Conservation (phyloP, 441 rosid species). For the Arabidopsis lyrata region DNA sequence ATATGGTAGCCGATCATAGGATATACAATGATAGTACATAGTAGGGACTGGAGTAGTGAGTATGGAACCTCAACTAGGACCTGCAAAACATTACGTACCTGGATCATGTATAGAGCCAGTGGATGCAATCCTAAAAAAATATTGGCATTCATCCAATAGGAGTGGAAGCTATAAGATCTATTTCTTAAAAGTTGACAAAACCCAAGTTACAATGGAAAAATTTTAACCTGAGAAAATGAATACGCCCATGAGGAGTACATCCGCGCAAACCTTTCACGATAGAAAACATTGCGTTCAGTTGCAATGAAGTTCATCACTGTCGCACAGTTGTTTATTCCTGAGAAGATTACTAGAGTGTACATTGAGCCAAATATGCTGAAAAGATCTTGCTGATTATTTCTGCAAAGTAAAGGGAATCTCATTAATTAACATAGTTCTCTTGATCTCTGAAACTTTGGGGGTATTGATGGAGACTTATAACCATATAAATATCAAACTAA, state of each 20-base stretch:
- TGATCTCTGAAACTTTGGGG: background rate
- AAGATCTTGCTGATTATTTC: conserved; percentile 67
- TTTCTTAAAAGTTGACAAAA: background rate
- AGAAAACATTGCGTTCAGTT: conserved; percentile 60
- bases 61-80: conserved; percentile 60
- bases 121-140: background rate
- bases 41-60: conserved; percentile 48
- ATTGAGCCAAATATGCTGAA: conserved; percentile 61
- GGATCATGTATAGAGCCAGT: conserved; percentile 19
- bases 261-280: conserved; percentile 75
- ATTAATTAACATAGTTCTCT: background rate
- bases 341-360: conserved; percentile 54
- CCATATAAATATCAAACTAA: background rate
- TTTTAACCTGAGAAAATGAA: conserved; percentile 67
- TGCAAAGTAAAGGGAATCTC: conserved; percentile 27
- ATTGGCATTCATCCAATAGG: background rate
- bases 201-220: background rate
- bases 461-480: conserved; percentile 1
- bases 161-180: background rate
- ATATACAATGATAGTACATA: conserved; percentile 53
- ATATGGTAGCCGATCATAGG: conserved; percentile 56
- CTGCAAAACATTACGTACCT: conserved; percentile 34
- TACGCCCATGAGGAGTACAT: conserved; percentile 76
- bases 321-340: conserved; percentile 68
- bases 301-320: conserved; percentile 57